phyloP scores from a whole-genome alignment of 257 asterid genomes.

The Solanum habrochaites region DNA sequence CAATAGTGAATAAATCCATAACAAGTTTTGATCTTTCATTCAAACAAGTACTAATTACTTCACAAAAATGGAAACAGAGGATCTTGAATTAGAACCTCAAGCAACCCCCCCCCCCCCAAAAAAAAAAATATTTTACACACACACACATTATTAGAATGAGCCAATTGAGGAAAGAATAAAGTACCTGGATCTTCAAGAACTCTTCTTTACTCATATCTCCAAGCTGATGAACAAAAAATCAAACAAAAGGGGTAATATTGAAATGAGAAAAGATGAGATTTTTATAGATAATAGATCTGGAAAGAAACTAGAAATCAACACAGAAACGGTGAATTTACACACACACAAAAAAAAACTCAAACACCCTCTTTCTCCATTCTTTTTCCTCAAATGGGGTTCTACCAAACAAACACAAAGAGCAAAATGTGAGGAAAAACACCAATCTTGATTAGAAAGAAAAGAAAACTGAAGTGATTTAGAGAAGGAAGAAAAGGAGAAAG shows the following conservation, averaged over 20 bases:
- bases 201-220: no score
- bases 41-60: no score
- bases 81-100: no score
- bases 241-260: no score
- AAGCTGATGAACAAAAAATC: no score
- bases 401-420: background rate
- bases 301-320: conserved; percentile 6
- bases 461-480: background rate
- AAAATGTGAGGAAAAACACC: background rate
- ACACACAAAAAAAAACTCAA: background rate
- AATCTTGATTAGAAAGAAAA: background rate
- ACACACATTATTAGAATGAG: background rate
- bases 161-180: no score
- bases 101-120: no score
- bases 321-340: conserved; percentile 1
- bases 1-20: background rate
- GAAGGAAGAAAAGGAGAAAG: background rate
- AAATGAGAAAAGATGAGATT: background rate
- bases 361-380: background rate
- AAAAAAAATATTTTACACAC: background rate
- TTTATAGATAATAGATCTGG: conserved; percentile 40
- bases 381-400: background rate
- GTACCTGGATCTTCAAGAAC: no score
- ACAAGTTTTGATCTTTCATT: no score
- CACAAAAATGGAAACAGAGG: no score